Base-by-base conservation (phyloP, 1,139 yeast genomes). In the Magnusiomyces tetraspermus region DNA sequence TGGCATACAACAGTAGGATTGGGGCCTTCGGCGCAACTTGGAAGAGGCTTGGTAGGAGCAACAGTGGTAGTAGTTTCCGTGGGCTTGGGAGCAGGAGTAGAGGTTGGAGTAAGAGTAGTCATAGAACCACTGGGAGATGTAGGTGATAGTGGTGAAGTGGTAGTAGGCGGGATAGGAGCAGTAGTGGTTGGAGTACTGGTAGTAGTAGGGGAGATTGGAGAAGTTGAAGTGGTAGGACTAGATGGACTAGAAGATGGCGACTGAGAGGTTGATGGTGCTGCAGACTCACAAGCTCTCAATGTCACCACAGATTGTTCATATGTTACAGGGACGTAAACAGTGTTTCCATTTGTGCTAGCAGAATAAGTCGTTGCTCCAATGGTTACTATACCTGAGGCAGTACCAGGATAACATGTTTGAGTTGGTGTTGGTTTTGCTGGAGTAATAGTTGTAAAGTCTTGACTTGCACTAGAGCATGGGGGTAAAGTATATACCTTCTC, bases 401-500 rank as follows among this genome's bases (percentile, higher is more conserved):
- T 44, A 37, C 41, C 51, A 22, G 33, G 22, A 19, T 22, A 22
- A 40, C 38, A 33, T 13, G 41, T 46, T 19, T 15, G 8, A 30
- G 40, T 21, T 4, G 23, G n/a, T 10, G 40, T 8, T 10, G 48
- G 23, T 3, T 28, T 3, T 11, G 46, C 22, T 10, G 41, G 26
- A 30, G 46, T 41, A n/a, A 26, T 51, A 3, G 54, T 49, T 3
- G 46, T n/a, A n/a, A n/a, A n/a, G n/a, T n/a, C n/a, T n/a, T n/a
- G n/a, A 4, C 33, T 13, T 30, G 8, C 41, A 10, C 55, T 46
- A 22, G 53, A 55, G 11, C 52, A 48, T 2, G 53, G 54, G 19
- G 54, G 53, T 23, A 49, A 44, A 15, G 62, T 57, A 4, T 54
- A 31, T 2, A 53, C 51, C 2, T 57, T 53, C 4, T 58, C 59